Evolutionary conservation across 2,329 filamentous ascomycete species (phyloP).

Genomic region (Venturia pyrina): DNA sequence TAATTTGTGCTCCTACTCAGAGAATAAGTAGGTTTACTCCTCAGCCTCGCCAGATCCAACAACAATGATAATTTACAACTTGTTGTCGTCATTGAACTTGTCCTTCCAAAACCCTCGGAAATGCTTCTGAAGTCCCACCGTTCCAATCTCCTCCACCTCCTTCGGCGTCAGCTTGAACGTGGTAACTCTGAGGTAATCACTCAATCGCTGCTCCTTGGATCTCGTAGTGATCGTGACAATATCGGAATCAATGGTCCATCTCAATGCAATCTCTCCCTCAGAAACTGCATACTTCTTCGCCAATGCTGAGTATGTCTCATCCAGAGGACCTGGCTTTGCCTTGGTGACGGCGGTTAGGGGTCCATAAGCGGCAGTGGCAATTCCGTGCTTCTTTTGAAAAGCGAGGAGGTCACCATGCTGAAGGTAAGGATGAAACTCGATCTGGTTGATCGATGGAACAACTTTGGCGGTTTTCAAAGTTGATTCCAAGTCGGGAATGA

Average conservation of each 20-base stretch:
- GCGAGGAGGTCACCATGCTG: slow-evolving; percentile 49
- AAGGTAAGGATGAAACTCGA: slow-evolving; percentile 59
- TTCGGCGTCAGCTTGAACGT: slow-evolving; percentile 49
- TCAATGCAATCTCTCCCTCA: slow-evolving; percentile 45
- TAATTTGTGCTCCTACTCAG: too few species aligned
- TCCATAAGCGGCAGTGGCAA: slow-evolving; percentile 38
- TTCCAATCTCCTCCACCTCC: slow-evolving; percentile 46
- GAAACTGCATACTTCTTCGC: slow-evolving; percentile 53
- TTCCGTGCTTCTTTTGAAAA: slow-evolving; percentile 40
- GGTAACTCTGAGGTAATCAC: slow-evolving; percentile 45
- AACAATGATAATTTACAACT: background rate
- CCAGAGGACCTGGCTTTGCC: slow-evolving; percentile 45
- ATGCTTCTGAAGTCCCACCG: slow-evolving; percentile 39
- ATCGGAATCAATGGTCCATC: slow-evolving; percentile 54
- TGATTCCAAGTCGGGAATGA: slow-evolving; percentile 43
- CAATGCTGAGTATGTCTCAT: slow-evolving; percentile 39
- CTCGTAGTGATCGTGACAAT: slow-evolving; percentile 50
- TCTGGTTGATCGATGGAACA: slow-evolving; percentile 55
- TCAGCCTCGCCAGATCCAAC: background rate
- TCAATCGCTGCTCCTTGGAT: slow-evolving; percentile 48
- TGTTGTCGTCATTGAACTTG: slow-evolving; percentile 13
- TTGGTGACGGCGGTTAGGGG: slow-evolving; percentile 43
- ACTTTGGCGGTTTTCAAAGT: slow-evolving; percentile 44
- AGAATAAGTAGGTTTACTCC: too few species aligned
- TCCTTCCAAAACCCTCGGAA: slow-evolving; percentile 19